Evolutionary conservation across 2,329 filamentous ascomycete genomes (phyloP), one percentile per base, ranked within the genome.

Genomic region (Sporothrix protearum): DNA sequence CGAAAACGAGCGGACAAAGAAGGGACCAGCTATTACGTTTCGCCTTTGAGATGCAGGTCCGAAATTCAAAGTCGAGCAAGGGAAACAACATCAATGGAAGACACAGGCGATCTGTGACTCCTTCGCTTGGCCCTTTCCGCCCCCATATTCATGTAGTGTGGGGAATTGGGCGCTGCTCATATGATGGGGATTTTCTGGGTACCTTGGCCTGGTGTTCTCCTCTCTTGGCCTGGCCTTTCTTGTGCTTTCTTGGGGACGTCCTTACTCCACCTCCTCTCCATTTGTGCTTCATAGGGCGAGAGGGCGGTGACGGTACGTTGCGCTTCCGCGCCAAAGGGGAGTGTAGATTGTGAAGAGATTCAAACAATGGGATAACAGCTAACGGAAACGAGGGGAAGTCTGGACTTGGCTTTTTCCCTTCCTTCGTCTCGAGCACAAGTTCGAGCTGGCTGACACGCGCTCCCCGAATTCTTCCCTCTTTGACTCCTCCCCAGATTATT

Each of bases 391-490:
- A 33, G 53, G 28, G 53, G n/a, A 57, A 36, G 49, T 33, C 49
- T 68, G 66, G 49, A 55, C 33, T 55, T 51, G 45, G 28, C 64
- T 28, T 30, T 36, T 47, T 28, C 25, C 25, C 19, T 59, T 59
- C 19, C 30, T 22, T 59, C 55, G 16, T 6, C 30, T n/a, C 25
- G 19, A 36, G 16, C 14, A 47, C n/a, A 47, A 19, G 14, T 61
- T 39, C 16, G 33, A 61, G 55, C 55, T 61, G 55, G 39, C 49
- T 57, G 53, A 57, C 53, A 57, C 28, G 28, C 53, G 19, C 19
- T 14, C 49, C 49, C 55, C 30, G 55, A 22, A 22, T 61, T 61
- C 55, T 61, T 61, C 55, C 55, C 55, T 66, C n/a, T 63, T 63
- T 39, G 33, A 10, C 25, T n/a, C 22, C 12, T 47, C 42, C 63